phyloP scores from a whole-genome alignment of 75 land plant species.

The Cunninghamia lanceolata region DNA sequence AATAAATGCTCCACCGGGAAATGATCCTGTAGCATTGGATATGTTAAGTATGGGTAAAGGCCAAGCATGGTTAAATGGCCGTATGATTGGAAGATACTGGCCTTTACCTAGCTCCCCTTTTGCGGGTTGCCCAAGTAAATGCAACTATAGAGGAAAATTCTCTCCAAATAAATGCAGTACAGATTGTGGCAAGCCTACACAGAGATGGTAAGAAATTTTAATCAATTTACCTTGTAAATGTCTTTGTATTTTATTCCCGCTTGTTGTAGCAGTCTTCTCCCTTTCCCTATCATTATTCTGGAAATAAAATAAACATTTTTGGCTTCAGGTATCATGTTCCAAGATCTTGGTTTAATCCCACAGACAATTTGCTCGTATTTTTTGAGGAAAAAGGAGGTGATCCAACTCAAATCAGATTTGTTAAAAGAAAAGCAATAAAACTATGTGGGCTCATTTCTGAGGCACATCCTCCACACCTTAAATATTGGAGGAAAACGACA shows the following conservation, averaged over 20 bases:
- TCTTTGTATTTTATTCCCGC: background rate
- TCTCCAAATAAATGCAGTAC: conserved; percentile 52
- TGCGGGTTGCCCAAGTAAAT: conserved; percentile 51
- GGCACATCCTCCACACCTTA: conserved; percentile 48
- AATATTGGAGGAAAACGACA: conserved; percentile 19
- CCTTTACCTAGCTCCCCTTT: conserved; percentile 42
- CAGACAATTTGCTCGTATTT: conserved; percentile 71
- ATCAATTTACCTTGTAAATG: background rate
- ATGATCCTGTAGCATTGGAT: conserved; percentile 74
- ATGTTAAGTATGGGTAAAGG: conserved; percentile 96
- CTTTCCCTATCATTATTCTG: conserved; percentile 3
- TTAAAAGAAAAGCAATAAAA: conserved; percentile 33
- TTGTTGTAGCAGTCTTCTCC: background rate
- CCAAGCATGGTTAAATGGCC: conserved; percentile 90
- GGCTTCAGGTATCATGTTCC: conserved; percentile 73
- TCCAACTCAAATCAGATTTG: conserved; percentile 65
- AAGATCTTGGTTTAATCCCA: conserved; percentile 71
- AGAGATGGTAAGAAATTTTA: conserved; percentile 47
- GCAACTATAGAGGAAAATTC: conserved; percentile 78
- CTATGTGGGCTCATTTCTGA: conserved; percentile 55
- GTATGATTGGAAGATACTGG: conserved; percentile 85
- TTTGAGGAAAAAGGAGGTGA: conserved; percentile 93
- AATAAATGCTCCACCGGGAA: conserved; percentile 68
- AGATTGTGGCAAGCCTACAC: conserved; percentile 74
- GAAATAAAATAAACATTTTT: background rate